phyloP scores from a whole-genome alignment of 192 early-diverging fungal genomes.

The Paraglomus brasilianum region DNA sequence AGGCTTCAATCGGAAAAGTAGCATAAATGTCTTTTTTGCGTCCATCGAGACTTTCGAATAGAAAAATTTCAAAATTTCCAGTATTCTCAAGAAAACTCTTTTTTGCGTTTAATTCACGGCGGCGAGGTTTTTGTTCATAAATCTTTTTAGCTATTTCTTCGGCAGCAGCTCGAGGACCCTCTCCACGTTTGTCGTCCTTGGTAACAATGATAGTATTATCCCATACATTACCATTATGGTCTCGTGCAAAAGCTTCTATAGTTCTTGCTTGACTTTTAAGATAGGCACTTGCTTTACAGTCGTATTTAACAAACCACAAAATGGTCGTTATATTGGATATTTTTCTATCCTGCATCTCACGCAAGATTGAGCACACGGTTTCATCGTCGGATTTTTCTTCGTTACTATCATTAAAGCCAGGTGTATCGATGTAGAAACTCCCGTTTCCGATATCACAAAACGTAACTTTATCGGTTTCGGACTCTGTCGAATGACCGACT shows the following conservation, averaged over 20 bases:
- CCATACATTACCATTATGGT: constrained; percentile 11
- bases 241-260: constrained; percentile 4
- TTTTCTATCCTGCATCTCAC: background rate
- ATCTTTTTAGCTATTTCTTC: background rate
- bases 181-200: background rate
- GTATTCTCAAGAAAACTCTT: background rate
- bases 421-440: constrained; percentile 31
- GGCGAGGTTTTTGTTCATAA: too few relatives aligned
- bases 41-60: constrained; percentile 1
- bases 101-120: background rate
- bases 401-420: constrained; percentile 28
- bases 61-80: background rate
- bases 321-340: constrained; percentile 24
- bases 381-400: constrained; percentile 17
- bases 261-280: background rate
- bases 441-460: constrained; percentile 26
- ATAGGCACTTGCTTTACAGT: background rate
- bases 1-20: background rate
- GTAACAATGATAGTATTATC: constrained; percentile 16
- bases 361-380: constrained; percentile 1
- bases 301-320: constrained; percentile 28
- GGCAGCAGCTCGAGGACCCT: background rate
- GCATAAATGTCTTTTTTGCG: background rate
- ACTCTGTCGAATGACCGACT: constrained; percentile 9
- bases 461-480: too few relatives aligned